phyloP scores from a whole-genome alignment of 2,329 filamentous ascomycete genomes.

The Rugonectria rugulosa region DNA sequence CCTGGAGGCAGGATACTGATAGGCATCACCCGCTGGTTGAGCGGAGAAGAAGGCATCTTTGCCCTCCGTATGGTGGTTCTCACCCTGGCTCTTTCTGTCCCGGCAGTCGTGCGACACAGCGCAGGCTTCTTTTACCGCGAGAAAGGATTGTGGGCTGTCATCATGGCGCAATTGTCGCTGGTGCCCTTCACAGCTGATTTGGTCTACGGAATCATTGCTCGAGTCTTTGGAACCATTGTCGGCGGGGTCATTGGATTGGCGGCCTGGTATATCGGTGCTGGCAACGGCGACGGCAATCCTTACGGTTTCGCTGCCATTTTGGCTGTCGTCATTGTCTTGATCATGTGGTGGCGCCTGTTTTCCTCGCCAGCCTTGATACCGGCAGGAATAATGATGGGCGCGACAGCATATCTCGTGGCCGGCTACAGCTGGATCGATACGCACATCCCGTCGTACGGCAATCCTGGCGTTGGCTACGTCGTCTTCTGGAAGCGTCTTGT shows the following conservation, averaged over 20 bases:
- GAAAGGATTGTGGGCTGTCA: slow-evolving; percentile 31
- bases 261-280: slow-evolving; percentile 14
- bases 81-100: slow-evolving; percentile 5
- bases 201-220: slow-evolving; percentile 22
- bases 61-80: slow-evolving; percentile 11
- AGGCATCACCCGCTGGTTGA: slow-evolving; percentile 1
- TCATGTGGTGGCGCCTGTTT: slow-evolving; percentile 35
- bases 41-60: slow-evolving; percentile 8
- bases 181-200: slow-evolving; percentile 32
- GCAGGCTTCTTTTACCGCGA: slow-evolving; percentile 31
- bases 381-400: slow-evolving; percentile 30
- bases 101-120: slow-evolving; percentile 14
- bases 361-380: slow-evolving; percentile 26
- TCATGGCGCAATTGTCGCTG: slow-evolving; percentile 31
- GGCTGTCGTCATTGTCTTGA: slow-evolving; percentile 22
- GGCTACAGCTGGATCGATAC: slow-evolving; percentile 33
- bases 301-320: slow-evolving; percentile 30
- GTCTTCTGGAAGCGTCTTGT: slow-evolving; percentile 19
- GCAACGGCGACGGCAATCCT: slow-evolving; percentile 17
- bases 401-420: slow-evolving; percentile 28
- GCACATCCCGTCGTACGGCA: slow-evolving; percentile 27
- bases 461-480: slow-evolving; percentile 17
- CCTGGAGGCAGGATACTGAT: slow-evolving; percentile 1
- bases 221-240: slow-evolving; percentile 9
- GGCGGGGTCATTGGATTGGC: slow-evolving; percentile 14